Percentiles rank a stretch among this genome's conserved stretches.
These are phyloP conservation scores for Yamadazyma paraphyllophila DNA, from an alignment of 805 yeast genomes.

Conservation along the genomic window DNA sequence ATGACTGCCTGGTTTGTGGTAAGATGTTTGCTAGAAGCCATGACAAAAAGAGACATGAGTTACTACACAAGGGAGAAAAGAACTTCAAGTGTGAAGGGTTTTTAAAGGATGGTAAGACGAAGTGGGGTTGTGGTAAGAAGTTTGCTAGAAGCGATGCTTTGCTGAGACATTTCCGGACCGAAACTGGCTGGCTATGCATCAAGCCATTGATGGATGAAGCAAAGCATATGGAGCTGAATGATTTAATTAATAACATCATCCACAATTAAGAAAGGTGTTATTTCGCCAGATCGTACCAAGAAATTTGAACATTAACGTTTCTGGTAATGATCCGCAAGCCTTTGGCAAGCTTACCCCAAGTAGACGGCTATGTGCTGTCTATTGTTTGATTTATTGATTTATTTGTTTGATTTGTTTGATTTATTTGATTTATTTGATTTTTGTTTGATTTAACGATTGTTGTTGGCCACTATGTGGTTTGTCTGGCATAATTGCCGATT, in stretches of 20 bases:
- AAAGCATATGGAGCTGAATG: slow-evolving; percentile 25
- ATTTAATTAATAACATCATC: slow-evolving; percentile 10
- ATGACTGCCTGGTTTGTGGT: slow-evolving; percentile 59
- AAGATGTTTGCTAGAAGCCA: slow-evolving; percentile 76
- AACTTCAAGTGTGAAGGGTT: slow-evolving; percentile 66
- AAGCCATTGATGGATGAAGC: slow-evolving; percentile 63
- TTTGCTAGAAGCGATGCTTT: slow-evolving; percentile 80
- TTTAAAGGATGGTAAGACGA: slow-evolving; percentile 52
- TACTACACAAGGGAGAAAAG: slow-evolving; percentile 70
- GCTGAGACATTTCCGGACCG: slow-evolving; percentile 73
- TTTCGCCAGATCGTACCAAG: not conserved
- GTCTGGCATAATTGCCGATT: not conserved
- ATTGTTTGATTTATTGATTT: not conserved
- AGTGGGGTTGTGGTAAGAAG: slow-evolving; percentile 74
- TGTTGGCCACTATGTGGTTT: not conserved
- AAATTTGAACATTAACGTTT: too few species aligned
- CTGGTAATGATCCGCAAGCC: too few species aligned
- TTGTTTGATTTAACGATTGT: not conserved
- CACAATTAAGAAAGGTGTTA: not conserved
- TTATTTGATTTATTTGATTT: not conserved
- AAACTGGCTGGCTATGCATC: slow-evolving; percentile 69
- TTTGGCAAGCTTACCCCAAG: too few species aligned
- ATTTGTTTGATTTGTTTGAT: not conserved
- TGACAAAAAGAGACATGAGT: slow-evolving; percentile 73
- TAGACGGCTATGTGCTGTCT: too few species aligned